A percentile compares a stretch with the other conserved stretches of the same genome.
Evolutionary conservation across 176 grass and related monocot species (phyloP).

Genomic region (Triticum timopheevii): DNA sequence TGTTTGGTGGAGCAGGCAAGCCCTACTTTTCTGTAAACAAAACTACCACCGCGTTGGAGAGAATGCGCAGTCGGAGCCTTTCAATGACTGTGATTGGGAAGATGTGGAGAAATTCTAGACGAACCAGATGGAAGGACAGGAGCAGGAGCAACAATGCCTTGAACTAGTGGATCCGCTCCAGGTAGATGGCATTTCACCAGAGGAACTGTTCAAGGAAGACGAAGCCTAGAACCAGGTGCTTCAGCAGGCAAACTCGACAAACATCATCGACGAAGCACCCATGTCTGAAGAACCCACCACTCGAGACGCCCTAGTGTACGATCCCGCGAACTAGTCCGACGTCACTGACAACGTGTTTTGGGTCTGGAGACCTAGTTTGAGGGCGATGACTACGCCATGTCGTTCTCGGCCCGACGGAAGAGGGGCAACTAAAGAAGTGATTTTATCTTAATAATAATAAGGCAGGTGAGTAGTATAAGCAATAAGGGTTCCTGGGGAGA

Average conservation of each 20-base stretch:
- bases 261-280: not conserved
- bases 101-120: not conserved
- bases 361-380: not conserved
- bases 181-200: not conserved
- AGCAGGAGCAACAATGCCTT: not conserved
- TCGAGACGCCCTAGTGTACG: too few species aligned
- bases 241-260: too few species aligned
- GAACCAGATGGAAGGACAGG: not conserved
- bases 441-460: not conserved
- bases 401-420: not conserved
- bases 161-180: not conserved
- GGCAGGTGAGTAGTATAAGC: not conserved
- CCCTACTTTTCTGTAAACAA: too few species aligned
- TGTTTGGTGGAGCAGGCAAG: not conserved
- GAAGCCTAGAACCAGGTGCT: too few species aligned
- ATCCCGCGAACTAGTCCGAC: not conserved
- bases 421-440: not conserved
- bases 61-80: not conserved
- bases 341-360: not conserved
- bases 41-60: not conserved
- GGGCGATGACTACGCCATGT: constrained; percentile 16
- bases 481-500: not conserved
- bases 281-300: too few species aligned
- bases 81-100: not conserved
- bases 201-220: too few species aligned